A percentile compares a stretch with the other conserved stretches of the same genome.
These are phyloP conservation scores for Boletus sp. DNA, from an alignment of 1,284 basidiomycete genomes.

Conservation along the genomic window DNA sequence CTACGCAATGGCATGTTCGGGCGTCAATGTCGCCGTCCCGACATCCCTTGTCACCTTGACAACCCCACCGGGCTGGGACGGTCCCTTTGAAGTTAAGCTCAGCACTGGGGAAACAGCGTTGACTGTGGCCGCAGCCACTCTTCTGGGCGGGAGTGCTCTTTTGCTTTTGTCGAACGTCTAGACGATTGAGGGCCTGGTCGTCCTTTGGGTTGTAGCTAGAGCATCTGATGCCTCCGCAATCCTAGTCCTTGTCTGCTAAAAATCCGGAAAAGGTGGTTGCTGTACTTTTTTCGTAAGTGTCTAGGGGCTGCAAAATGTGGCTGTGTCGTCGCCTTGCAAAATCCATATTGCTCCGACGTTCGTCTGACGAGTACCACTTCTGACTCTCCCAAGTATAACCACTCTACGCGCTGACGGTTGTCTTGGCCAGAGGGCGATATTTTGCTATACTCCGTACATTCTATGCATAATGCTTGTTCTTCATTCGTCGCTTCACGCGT, in stretches of 20 bases:
- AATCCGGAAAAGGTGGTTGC: neutral
- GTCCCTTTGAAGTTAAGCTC: conserved; percentile 50
- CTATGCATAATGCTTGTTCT: conserved; percentile 19
- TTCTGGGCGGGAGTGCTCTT: conserved; percentile 49
- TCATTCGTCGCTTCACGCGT: conserved; percentile 1
- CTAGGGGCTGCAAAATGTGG: conserved; percentile 7
- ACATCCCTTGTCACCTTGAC: conserved; percentile 40
- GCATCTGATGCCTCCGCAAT: neutral
- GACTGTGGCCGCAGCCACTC: conserved; percentile 42
- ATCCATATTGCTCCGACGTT: neutral
- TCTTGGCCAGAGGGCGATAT: neutral
- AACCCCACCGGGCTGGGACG: conserved; percentile 56
- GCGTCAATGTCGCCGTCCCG: conserved; percentile 38
- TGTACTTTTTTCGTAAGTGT: neutral
- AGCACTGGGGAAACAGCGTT: conserved; percentile 43
- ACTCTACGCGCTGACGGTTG: neutral
- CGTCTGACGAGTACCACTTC: neutral
- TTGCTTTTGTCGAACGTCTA: conserved; percentile 53
- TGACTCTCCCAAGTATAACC: neutral
- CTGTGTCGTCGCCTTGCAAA: conserved; percentile 8
- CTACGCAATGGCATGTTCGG: conserved; percentile 47
- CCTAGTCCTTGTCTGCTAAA: neutral
- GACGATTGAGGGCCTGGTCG: neutral
- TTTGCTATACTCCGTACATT: neutral
- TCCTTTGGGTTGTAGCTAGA: neutral